Evolutionary conservation across 331 rosid genomes (phyloP), one percentile per base, ranked within the genome.

Genomic region (Cucumis variabilis): DNA sequence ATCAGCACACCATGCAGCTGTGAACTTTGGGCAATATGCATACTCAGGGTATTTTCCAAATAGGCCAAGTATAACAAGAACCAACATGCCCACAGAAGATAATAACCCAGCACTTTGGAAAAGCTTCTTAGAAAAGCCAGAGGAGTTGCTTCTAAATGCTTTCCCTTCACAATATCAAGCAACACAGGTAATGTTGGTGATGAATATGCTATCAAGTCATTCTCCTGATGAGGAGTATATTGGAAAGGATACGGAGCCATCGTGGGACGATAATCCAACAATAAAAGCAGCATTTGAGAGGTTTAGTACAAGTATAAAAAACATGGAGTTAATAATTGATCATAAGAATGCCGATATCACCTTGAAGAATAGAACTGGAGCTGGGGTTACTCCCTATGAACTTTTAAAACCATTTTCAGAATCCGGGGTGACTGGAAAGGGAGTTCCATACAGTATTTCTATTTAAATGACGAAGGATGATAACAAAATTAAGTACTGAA

Each of bases 121-220:
- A 9, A n/a, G 76, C 3, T 95, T 95, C 88, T 9, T 89, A 65
- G 21, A 87, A 6, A 95, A 86, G 41, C 98, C 97, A 0, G 98
- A 95, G 82, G 82, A n/a, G 12, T 79, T 88, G 1, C 87, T 95
- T 11, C 16, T 95, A 33, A 84, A 68, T 78, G 80, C 90, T 65
- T 95, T 92, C 41, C 96, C 98, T 0, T 95, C 98, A 3, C 94
- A 92, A 58, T 62, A 87, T 74, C 98, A 95, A 69, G 98, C 98
- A 0, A 90, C 77, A 71, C 23, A 30, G n/a, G n/a, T 71, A 30
- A 71, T 71, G 77, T 15, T 71, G 4, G 60, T 48, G 63, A 12
- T 76, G 62, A 1, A 46, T 46, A 2, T 78, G 13, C 3, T 78
- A 1, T 78, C 83, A 15, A 24, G 66, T 78, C 83, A 78, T n/a